Conservation (phyloP, 345 rosid species). For the Populus deltoides region DNA sequence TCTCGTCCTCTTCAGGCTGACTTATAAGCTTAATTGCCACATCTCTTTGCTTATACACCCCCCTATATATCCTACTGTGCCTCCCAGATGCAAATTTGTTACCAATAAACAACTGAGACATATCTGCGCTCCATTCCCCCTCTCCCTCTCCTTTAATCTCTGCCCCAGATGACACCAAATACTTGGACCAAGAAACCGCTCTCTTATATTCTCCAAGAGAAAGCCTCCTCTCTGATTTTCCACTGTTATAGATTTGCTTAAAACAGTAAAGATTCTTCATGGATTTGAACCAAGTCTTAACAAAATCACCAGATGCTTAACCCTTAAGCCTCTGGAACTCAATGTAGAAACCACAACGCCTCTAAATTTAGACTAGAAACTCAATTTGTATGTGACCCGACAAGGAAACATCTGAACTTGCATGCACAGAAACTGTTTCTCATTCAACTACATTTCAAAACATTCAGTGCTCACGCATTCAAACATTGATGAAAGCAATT, state of each 20-base stretch:
- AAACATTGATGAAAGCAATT: neutral
- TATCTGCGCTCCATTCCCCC: constrained; percentile 71
- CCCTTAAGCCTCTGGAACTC: constrained; percentile 7
- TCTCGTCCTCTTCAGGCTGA: constrained; percentile 73
- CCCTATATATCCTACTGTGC: constrained; percentile 79
- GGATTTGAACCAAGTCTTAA: constrained; percentile 22
- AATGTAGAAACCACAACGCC: constrained; percentile 6
- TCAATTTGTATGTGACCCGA: constrained; percentile 4
- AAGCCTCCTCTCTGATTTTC: constrained; percentile 46
- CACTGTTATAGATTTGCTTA: constrained; percentile 54
- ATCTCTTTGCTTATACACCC: constrained; percentile 62
- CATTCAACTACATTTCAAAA: constrained; percentile 36
- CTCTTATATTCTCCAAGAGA: constrained; percentile 69
- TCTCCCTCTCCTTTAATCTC: constrained; percentile 71
- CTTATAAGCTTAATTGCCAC: constrained; percentile 75
- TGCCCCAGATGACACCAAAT: constrained; percentile 71
- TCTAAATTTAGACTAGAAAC: neutral
- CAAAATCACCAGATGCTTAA: constrained; percentile 33
- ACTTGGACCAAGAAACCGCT: constrained; percentile 79
- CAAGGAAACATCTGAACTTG: constrained; percentile 4
- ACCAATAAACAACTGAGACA: constrained; percentile 71
- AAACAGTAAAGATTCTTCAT: constrained; percentile 63
- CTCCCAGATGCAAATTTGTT: constrained; percentile 68
- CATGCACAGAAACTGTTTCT: constrained; percentile 16
- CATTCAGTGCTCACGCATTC: neutral